Conservation (phyloP, 148 eudicot genomes). For the Cornus suecica region DNA sequence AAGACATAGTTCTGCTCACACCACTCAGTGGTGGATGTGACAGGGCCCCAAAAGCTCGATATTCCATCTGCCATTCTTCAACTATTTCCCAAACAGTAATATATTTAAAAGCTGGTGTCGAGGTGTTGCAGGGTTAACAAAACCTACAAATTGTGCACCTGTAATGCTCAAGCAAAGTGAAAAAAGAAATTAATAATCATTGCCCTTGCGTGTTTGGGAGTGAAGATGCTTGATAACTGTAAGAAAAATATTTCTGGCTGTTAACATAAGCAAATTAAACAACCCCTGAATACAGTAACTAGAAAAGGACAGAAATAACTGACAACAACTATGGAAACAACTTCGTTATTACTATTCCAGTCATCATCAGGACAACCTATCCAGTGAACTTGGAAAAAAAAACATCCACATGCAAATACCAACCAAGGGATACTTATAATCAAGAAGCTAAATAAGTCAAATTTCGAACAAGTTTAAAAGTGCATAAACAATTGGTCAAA, state of each 20-base stretch:
- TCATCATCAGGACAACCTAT: neutral
- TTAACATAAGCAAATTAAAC: neutral
- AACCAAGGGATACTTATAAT: neutral
- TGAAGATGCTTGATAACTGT: neutral
- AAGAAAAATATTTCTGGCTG: neutral
- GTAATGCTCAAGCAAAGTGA: neutral
- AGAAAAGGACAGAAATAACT: neutral
- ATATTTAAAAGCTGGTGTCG: neutral
- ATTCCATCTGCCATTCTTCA: slow-evolving; percentile 59
- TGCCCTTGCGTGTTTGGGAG: too few species aligned
- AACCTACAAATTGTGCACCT: slow-evolving; percentile 1
- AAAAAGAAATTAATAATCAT: neutral
- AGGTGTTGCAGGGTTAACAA: neutral
- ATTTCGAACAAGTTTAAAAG: neutral
- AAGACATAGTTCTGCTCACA: slow-evolving; percentile 71
- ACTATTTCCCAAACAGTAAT: neutral
- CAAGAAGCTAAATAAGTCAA: neutral
- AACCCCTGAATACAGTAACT: neutral
- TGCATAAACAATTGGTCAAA: neutral
- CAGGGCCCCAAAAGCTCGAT: slow-evolving; percentile 90
- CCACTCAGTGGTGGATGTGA: slow-evolving; percentile 73
- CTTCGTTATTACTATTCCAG: neutral
- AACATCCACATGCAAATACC: neutral
- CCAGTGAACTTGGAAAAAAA: neutral
- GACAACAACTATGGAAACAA: neutral